Evolutionary conservation across 73 alveolate genomes (phyloP), one percentile per base, ranked within the genome.

Genomic region (Tetrahymena elliotti): DNA sequence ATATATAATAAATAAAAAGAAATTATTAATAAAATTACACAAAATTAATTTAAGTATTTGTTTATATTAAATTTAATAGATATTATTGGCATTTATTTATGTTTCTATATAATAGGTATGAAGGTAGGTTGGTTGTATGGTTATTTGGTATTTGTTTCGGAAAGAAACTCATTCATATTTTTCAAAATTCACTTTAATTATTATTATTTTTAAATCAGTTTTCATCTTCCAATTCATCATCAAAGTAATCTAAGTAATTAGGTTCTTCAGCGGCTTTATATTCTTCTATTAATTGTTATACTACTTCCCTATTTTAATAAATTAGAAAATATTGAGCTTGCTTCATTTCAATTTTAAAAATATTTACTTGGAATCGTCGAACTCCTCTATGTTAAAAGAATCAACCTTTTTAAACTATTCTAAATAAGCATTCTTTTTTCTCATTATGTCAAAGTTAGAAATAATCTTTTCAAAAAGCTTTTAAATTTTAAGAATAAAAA

Each of bases 391-490:
- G 84, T 97, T 94, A 93, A 98, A 98, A 93, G 97, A 97, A 47
- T 96, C 97, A 92, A 98, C 98, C 68, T 98, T 97, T 93, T 97
- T 98, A 97, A 97, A 98, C 47, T 97, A 93, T 93, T 99, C 99
- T 93, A 99, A 93, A 97, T 97, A 98, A 68, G 99, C 99, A 83
- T 98, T 98, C 96, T 99, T 97, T 82, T 97, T 97, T 83, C 99
- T 96, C 95, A 99, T 95, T 47, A 97, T 98, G 94, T 97, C 97
- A 94, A 97, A 98, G 93, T 98, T 97, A 92, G 97, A 98, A 33
- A 98, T 96, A n/a, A 98, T 96, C 83, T 97, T 95, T 83, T 98
- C 98, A 97, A 98, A 98, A 39, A 98, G 95, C 94, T 97, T 94
- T 53, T 95, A 40, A 36, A 10, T 15, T 92, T 31, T 24, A 7